Base-by-base conservation (phyloP, 1,284 basidiomycete genomes). In the Farysia itapuensis region DNA sequence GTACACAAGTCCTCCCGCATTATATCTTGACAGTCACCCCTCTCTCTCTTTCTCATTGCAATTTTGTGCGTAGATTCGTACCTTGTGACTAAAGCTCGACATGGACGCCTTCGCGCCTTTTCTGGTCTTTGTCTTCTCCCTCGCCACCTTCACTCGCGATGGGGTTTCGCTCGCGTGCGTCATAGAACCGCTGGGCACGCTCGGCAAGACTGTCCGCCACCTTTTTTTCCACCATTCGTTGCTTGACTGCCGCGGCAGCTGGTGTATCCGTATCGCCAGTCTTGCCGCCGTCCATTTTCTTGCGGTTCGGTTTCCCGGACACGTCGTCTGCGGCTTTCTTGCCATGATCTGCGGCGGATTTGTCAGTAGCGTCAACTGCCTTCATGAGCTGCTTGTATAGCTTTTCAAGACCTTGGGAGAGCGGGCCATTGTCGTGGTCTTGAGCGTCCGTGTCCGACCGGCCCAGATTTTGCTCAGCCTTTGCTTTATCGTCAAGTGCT, bases 151-250 rank as follows among this genome's bases (percentile, higher is more conserved):
- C 25, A 9, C 25, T 28, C n/a, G 25, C n/a, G 25, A n/a, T 9
- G 25, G 25, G 9, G 16, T 9, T 18, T 33, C 18, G 21, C 26
- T 49, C 25, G 16, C 45, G 43, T 3, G 44, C 53, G 12, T 64
- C 59, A 25, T 64, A 64, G 16, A 58, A 64, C 5, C 59, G 44
- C 18, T 58, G 49, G n/a, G 45, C 59, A n/a, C 59, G 41, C 22
- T 64, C 59, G 5, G 39, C 37, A 16, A 64, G 23, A 25, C 49
- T 64, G 23, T 64, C 59, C 14, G 53, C 53, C 11, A 64, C 53
- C 26, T 28, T 28, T 28, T 28, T n/a, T 28, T 28, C 11, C 26
- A 28, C 26, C 26, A 28, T n/a, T n/a, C n/a, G n/a, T n/a, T n/a
- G n/a, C n/a, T n/a, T n/a, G n/a, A n/a, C n/a, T n/a, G n/a, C n/a